Evolutionary conservation across 345 rosid species (phyloP), one percentile per base, ranked within the genome.

Genomic region (Fremontodendron californicum): DNA sequence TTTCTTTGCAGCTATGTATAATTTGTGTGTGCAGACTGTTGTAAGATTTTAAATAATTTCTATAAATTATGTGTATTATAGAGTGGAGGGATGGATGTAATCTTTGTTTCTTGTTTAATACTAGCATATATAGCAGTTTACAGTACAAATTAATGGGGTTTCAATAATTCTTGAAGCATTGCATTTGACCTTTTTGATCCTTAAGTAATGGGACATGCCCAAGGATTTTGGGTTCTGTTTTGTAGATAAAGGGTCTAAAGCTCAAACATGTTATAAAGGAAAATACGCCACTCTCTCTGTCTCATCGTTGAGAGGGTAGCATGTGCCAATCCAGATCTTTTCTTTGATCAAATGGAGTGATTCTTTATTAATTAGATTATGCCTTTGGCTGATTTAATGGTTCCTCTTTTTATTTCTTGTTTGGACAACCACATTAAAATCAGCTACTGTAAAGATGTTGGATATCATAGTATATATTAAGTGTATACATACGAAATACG

Each of bases 91-190:
- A n/a, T 19, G 6, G 16, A 49, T 71, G 60, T 71, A 33, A 31
- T 49, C 60, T 71, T 49, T 33, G 61, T 49, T 49, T 49, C 27
- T 19, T 49, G 74, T 71, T 71, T 71, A 49, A 71, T 71, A 51
- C 43, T 71, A 49, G 42, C 74, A 25, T 67, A n/a, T n/a, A 69
- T 46, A 46, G 73, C 73, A 46, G 16, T 48, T 48, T 4, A 29
- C 11, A 64, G 15, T 70, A 70, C 25, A 49, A 48, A 31, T 46
- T 42, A 19, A 3, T 18, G 60, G 43, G 16, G 19, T 31, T 49
- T 49, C 60, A 29, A 60, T 29, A 60, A 11, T 58, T 27, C 35
- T 58, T n/a, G n/a, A n/a, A n/a, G n/a, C n/a, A n/a, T 27, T 23
- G 31, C 13, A 57, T 23, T 57, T 57, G 1, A 57, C 63, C 33